A percentile compares a stretch with the other conserved stretches of the same genome.
These are phyloP conservation scores for Acer negundo DNA, from an alignment of 345 rosid genomes.

Conservation along the genomic window DNA sequence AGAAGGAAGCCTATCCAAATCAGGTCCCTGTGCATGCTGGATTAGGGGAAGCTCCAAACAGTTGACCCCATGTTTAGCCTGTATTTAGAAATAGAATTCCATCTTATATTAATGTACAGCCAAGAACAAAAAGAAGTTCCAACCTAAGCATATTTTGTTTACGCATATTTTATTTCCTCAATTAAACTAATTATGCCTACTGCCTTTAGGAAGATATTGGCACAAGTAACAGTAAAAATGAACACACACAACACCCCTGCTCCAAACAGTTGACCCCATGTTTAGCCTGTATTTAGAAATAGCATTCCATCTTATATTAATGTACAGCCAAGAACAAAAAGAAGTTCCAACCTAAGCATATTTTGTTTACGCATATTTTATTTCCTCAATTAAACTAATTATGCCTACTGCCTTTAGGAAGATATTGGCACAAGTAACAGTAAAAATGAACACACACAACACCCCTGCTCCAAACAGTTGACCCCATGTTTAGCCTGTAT, in stretches of 20 bases:
- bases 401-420: not conserved
- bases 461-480: too few species aligned
- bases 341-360: not conserved
- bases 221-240: not conserved
- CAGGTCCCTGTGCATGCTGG: conserved; percentile 80
- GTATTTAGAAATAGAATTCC: conserved; percentile 15
- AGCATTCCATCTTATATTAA: not conserved
- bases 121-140: not conserved
- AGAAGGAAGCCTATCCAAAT: conserved; percentile 64
- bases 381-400: not conserved
- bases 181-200: not conserved
- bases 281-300: too few species aligned
- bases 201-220: not conserved
- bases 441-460: not conserved
- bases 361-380: not conserved
- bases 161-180: not conserved
- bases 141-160: too few species aligned
- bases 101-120: conserved; percentile 2
- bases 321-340: not conserved
- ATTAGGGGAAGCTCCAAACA: conserved; percentile 91
- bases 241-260: not conserved
- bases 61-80: conserved; percentile 64
- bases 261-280: too few species aligned
- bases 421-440: not conserved
- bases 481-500: too few species aligned